Evolutionary conservation across 1,139 yeast genomes (phyloP), one percentile per base, ranked within the genome.

Genomic region (Pichia sp.): DNA sequence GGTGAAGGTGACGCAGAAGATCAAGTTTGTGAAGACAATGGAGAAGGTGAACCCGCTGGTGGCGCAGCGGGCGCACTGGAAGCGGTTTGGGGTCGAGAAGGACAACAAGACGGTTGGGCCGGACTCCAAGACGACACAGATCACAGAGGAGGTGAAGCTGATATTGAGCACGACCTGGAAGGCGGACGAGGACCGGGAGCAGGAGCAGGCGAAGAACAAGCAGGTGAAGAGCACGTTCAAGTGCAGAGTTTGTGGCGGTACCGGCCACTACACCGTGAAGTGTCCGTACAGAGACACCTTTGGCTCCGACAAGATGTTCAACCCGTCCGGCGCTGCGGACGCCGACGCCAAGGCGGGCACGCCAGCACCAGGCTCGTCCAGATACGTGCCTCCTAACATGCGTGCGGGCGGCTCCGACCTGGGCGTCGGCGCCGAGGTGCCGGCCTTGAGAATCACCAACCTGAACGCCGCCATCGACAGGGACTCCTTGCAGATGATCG

Each of bases 281-380:
- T 93, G 99, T 87, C 99, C 99, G 62, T 90, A 85, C 80, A 92
- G 88, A 75, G 96, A 87, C 66, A 87, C 95, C 46, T 78, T 93
- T 72, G 95, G 92, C 43, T 78, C 78, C 47, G 74, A 73, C 51
- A 64, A 71, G 23, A 29, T 51, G 43, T 43, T 51, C 15, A 63
- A 57, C 13, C 73, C 72, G 47, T 72, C 43, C 19, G 46, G 23
- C 15, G 48, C 23, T 13, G 29, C 31, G 30, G 31, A 42, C 23
- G 44, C 71, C 19, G 70, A 64, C 41, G 72, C 73, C 45, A 72
- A 65, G 47, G 70, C 72, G 45, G 72, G 73, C 49, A 71, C 65
- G 43, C 69, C 65, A 43, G 70, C 71, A 31, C 31, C 75, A 67
- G 46, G 62, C 30, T 65, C 58, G 42, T 59, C 64, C n/a, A 58